A percentile compares a stretch with the other conserved stretches of the same genome.
phyloP scores from a whole-genome alignment of 2,329 filamentous ascomycete genomes.

The Aspergillus sergii region DNA sequence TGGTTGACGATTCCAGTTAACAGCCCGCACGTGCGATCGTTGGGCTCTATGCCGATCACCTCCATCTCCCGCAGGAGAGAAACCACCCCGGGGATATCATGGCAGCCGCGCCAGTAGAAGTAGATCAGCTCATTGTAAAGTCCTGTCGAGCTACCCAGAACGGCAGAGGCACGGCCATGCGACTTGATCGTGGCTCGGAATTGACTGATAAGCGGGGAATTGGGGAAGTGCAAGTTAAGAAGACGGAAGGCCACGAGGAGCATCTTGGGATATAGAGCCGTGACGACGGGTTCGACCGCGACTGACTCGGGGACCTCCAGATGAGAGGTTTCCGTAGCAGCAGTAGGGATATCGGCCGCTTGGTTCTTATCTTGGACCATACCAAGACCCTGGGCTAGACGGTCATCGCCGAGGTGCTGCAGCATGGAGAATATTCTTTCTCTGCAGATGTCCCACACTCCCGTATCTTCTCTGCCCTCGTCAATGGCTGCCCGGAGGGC shows the following conservation, averaged over 20 bases:
- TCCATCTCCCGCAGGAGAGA: constrained; percentile 48
- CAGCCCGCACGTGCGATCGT: constrained; percentile 35
- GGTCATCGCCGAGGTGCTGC: constrained; percentile 25
- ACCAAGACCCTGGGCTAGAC: not conserved
- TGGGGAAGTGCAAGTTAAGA: constrained; percentile 43
- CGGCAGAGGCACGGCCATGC: constrained; percentile 44
- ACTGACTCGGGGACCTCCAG: constrained; percentile 37
- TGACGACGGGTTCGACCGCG: constrained; percentile 35
- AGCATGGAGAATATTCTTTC: constrained; percentile 44
- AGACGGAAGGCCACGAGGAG: constrained; percentile 45
- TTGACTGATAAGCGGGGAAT: constrained; percentile 42
- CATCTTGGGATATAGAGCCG: constrained; percentile 44
- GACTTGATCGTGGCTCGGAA: constrained; percentile 44
- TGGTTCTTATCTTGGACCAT: not conserved
- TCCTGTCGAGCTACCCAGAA: constrained; percentile 44
- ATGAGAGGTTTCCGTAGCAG: not conserved
- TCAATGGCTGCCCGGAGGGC: constrained; percentile 32
- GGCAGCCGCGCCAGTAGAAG: constrained; percentile 46
- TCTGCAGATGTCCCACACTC: constrained; percentile 44
- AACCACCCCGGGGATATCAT: constrained; percentile 44
- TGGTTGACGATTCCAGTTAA: constrained; percentile 34
- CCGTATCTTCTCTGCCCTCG: constrained; percentile 34
- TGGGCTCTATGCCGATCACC: constrained; percentile 42
- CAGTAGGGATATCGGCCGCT: not conserved
- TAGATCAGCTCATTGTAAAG: constrained; percentile 50